phyloP scores from a whole-genome alignment of 1,284 basidiomycete species.

The Rhodotorula sp. region DNA sequence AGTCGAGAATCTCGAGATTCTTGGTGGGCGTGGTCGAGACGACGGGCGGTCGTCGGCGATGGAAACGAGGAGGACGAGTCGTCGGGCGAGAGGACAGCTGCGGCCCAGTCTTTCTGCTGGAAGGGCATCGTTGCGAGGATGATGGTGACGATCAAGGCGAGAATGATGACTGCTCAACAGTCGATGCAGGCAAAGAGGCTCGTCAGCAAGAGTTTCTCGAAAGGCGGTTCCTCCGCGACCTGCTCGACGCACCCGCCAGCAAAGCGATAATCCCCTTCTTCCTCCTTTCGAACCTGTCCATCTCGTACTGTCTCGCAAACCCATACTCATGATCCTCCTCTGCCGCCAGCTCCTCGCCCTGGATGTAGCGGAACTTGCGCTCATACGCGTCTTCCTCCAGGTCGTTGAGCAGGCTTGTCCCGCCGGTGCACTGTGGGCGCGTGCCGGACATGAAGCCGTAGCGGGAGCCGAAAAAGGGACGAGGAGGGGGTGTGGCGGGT shows the following conservation, averaged over 20 bases:
- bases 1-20: no score
- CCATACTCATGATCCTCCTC: slow-evolving; percentile 35
- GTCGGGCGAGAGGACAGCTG: no score
- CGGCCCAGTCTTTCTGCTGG: neutral
- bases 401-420: no score
- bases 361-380: slow-evolving; percentile 7
- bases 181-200: neutral
- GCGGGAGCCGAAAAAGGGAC: neutral
- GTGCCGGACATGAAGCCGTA: slow-evolving; percentile 1
- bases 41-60: neutral
- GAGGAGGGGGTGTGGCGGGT: neutral
- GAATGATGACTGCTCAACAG: slow-evolving; percentile 16
- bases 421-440: neutral
- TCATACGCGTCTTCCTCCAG: slow-evolving; percentile 6
- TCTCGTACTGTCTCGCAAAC: slow-evolving; percentile 17
- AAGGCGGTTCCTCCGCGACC: neutral
- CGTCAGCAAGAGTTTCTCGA: neutral
- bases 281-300: slow-evolving; percentile 3
- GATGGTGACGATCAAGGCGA: slow-evolving; percentile 29
- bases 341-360: slow-evolving; percentile 6
- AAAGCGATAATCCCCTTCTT: slow-evolving; percentile 33
- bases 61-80: neutral
- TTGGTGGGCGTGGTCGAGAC: no score
- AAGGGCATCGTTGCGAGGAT: slow-evolving; percentile 19
- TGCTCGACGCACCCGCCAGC: slow-evolving; percentile 14